Evolutionary conservation across 768 basidiomycete species (phyloP), one percentile per base, ranked within the genome.

Genomic region (Boletellus emodensis): DNA sequence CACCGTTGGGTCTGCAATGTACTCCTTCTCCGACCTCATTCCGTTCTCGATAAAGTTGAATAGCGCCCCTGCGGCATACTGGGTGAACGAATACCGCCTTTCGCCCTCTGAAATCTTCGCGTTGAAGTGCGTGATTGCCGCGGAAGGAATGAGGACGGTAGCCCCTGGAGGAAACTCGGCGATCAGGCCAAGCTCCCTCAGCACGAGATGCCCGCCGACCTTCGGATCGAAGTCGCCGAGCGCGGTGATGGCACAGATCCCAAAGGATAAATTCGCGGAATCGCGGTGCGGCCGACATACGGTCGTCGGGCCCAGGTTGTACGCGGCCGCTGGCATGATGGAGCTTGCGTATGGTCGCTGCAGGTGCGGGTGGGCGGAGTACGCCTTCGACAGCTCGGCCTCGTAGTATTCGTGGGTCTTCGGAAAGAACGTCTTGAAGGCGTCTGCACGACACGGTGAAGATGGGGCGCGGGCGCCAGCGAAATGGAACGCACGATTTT

Each of bases 31-130:
- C 0, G 45, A 43, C 8, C 1, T 42, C 56, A 57, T 52, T 0
- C 55, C 47, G 0, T 57, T 57, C 2, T 57, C 13, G 4, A 57
- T 4, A 28, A 52, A 57, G 1, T 11, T 38, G 2, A 57, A 57
- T 0, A 57, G n/a, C 0, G 40, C 15, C 0, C 56, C 56, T 0
- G 48, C 8, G 0, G 42, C 38, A 7, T 58, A 58, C 4, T 58
- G 51, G 0, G 48, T 58, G n/a, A 58, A 50, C 0, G 38, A 58
- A 6, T 49, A 58, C 20, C 56, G 20, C 0, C 1, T 41, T 9
- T 49, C 44, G 0, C 39, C 39, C 4, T 18, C 13, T 0, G 0
- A 4, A 6, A 58, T n/a, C 0, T 9, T 40, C 0, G 35, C 13
- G 3, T 58, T 58, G 2, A 4, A 45, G 1, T 58, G 55, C 0